Evolutionary conservation across 2,329 filamentous ascomycete genomes (phyloP).

Genomic region (Fonsecaea pedrosoi): DNA sequence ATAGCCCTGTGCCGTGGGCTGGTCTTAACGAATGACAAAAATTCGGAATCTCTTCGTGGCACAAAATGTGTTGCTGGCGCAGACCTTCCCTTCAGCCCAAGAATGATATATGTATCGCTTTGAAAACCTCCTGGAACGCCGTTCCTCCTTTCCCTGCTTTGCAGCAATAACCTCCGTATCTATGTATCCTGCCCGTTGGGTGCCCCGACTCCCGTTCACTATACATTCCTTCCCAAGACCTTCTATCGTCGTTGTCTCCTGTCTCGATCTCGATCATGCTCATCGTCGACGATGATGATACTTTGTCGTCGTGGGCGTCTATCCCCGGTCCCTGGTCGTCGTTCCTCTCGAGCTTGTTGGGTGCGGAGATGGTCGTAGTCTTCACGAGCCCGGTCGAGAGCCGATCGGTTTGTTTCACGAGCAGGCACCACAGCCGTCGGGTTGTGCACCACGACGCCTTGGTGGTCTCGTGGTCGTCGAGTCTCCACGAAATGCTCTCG

Average conservation of each 20-base stretch:
- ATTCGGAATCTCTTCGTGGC: slow-evolving; percentile 19
- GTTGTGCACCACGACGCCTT: slow-evolving; percentile 33
- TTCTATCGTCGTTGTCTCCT: slow-evolving; percentile 19
- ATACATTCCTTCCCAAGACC: not conserved
- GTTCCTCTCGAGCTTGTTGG: slow-evolving; percentile 18
- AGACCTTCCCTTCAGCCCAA: slow-evolving; percentile 6
- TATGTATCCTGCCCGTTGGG: slow-evolving; percentile 1
- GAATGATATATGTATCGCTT: slow-evolving; percentile 20
- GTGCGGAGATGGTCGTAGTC: slow-evolving; percentile 33
- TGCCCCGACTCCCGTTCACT: not conserved
- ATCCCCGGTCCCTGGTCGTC: slow-evolving; percentile 20
- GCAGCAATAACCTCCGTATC: slow-evolving; percentile 20
- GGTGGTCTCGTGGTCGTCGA: slow-evolving; percentile 22
- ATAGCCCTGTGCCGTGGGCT: slow-evolving; percentile 14
- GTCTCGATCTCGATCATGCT: slow-evolving; percentile 18
- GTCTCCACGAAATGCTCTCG: slow-evolving; percentile 21
- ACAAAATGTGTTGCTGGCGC: slow-evolving; percentile 19
- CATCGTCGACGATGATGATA: slow-evolving; percentile 28
- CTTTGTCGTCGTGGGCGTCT: slow-evolving; percentile 28
- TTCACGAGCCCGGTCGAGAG: slow-evolving; percentile 31
- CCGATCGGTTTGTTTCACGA: slow-evolving; percentile 17
- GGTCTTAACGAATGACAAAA: slow-evolving; percentile 17
- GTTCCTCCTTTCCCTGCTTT: slow-evolving; percentile 26
- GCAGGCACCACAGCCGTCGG: slow-evolving; percentile 3
- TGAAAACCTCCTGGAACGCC: slow-evolving; percentile 15